A percentile compares a stretch with the other conserved stretches of the same genome.
phyloP scores from a whole-genome alignment of 192 early-diverging fungal species.

The Dispira simplex region DNA sequence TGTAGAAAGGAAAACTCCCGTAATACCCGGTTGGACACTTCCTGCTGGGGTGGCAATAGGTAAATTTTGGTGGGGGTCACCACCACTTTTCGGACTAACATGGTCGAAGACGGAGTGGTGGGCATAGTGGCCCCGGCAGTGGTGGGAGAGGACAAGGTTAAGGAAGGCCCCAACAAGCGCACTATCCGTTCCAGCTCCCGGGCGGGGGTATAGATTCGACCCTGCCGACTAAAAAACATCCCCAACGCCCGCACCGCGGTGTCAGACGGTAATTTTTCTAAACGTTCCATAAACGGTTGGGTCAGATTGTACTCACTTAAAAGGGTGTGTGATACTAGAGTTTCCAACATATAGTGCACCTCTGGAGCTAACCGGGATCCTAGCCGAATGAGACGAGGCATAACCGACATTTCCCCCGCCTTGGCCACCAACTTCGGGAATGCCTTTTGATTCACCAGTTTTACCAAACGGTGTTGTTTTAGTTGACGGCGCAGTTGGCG shows the following conservation, averaged over 20 bases:
- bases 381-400: background rate
- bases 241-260: background rate
- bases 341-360: background rate
- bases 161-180: background rate
- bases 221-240: background rate
- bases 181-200: background rate
- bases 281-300: background rate
- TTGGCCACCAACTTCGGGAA: background rate
- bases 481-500: background rate
- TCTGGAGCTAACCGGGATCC: background rate
- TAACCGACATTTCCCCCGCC: no score
- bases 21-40: conserved; percentile 60
- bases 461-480: no score
- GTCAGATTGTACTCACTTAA: background rate
- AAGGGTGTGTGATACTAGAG: background rate
- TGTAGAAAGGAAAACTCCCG: conserved; percentile 31
- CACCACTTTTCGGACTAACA: conserved; percentile 34
- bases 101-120: background rate
- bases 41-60: conserved; percentile 41
- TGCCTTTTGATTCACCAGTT: no score
- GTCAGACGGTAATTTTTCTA: background rate
- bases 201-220: background rate
- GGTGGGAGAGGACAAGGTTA: background rate
- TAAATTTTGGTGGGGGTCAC: conserved; percentile 53
- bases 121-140: background rate